These are phyloP conservation scores for Podila epicladia DNA, from an alignment of 192 early-diverging fungal species.

Conservation along the genomic window DNA sequence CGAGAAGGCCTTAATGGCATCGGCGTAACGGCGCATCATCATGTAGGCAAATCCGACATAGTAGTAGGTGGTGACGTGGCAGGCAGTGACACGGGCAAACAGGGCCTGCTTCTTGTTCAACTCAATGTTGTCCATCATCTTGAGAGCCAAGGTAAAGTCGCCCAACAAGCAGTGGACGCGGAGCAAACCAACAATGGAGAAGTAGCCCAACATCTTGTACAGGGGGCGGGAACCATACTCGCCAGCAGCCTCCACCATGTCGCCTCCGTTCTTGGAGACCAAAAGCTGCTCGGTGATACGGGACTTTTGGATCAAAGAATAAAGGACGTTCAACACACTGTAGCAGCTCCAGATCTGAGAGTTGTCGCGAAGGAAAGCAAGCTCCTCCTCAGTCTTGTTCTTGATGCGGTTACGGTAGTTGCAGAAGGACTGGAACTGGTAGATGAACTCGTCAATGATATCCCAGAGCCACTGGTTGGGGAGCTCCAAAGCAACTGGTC, in stretches of 20 bases:
- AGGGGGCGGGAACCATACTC: constrained; percentile 89
- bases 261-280: constrained; percentile 89
- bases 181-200: constrained; percentile 90
- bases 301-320: constrained; percentile 96
- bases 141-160: constrained; percentile 94
- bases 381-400: constrained; percentile 84
- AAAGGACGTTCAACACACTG: constrained; percentile 95
- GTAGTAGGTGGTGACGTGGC: constrained; percentile 97
- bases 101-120: constrained; percentile 91
- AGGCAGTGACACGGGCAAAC: constrained; percentile 95
- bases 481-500: constrained; percentile 90
- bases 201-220: constrained; percentile 98
- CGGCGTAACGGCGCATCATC: constrained; percentile 98
- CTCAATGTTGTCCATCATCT: constrained; percentile 97
- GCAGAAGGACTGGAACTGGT: constrained; percentile 98
- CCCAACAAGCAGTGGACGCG: constrained; percentile 96
- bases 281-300: constrained; percentile 93
- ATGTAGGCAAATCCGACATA: constrained; percentile 97
- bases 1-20: constrained; percentile 92
- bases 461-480: constrained; percentile 99
- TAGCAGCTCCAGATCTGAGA: constrained; percentile 95
- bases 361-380: constrained; percentile 84
- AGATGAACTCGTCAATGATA: constrained; percentile 99
- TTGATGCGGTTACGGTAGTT: constrained; percentile 89
- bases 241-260: constrained; percentile 88